phyloP scores from a whole-genome alignment of 768 basidiomycete genomes.

The Sarcomyxa edulis region DNA sequence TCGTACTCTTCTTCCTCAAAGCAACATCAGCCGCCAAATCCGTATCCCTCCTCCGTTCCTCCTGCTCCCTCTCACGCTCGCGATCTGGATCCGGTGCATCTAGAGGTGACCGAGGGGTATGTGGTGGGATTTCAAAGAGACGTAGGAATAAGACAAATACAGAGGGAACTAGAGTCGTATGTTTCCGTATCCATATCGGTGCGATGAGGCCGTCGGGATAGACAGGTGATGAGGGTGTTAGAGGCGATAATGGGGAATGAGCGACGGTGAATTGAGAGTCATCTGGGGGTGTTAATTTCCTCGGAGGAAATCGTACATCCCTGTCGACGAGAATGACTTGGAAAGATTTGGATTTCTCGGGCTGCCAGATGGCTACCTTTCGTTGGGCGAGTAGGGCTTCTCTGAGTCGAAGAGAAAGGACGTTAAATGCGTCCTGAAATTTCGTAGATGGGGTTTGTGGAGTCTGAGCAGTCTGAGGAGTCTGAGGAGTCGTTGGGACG shows the following conservation, averaged over 20 bases:
- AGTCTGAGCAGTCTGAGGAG: constrained; percentile 16
- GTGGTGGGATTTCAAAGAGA: constrained; percentile 61
- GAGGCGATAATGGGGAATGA: constrained; percentile 92
- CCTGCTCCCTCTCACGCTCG: constrained; percentile 53
- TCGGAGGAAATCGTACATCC: constrained; percentile 79
- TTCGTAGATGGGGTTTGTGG: constrained; percentile 20
- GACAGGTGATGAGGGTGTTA: constrained; percentile 83
- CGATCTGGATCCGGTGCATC: constrained; percentile 48
- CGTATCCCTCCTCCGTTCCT: constrained; percentile 68
- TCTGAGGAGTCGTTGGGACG: constrained; percentile 14
- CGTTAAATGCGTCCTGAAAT: constrained; percentile 54
- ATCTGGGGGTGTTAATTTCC: constrained; percentile 63
- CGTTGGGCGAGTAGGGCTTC: constrained; percentile 63
- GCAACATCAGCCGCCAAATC: constrained; percentile 80
- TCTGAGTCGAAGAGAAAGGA: constrained; percentile 58
- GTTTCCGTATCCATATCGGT: constrained; percentile 97
- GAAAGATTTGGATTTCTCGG: constrained; percentile 69
- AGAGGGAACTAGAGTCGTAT: constrained; percentile 84
- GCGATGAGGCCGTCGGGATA: constrained; percentile 95
- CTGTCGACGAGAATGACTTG: constrained; percentile 84
- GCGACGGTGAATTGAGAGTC: constrained; percentile 50
- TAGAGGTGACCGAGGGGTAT: constrained; percentile 45
- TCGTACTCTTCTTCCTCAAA: constrained; percentile 69
- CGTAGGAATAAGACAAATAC: constrained; percentile 91
- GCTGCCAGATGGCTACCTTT: constrained; percentile 65